Conservation (phyloP, 331 rosid genomes). For the Quercus tomentella region DNA sequence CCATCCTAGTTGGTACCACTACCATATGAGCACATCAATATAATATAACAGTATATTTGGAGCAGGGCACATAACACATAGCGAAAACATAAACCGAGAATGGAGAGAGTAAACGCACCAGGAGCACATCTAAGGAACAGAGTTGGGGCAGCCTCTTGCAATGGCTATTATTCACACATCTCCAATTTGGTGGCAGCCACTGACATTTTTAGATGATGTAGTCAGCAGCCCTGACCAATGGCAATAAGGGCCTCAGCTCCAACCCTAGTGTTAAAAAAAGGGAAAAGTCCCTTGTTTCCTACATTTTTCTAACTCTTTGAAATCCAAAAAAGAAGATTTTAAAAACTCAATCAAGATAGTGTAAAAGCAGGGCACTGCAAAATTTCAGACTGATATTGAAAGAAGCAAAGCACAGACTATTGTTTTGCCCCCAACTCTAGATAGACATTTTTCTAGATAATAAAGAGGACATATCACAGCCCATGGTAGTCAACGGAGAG, state of each 20-base stretch:
- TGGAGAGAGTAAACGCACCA: slow-evolving; percentile 41
- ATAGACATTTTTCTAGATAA: neutral
- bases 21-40: neutral
- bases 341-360: neutral
- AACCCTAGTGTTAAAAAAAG: slow-evolving; percentile 46
- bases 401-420: neutral
- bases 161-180: slow-evolving; percentile 84
- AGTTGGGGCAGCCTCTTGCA: slow-evolving; percentile 88
- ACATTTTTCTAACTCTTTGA: neutral
- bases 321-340: neutral
- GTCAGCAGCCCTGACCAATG: slow-evolving; percentile 71
- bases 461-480: neutral
- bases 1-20: neutral
- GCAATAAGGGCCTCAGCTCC: slow-evolving; percentile 85
- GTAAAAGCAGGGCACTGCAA: neutral
- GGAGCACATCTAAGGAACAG: slow-evolving; percentile 72
- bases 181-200: slow-evolving; percentile 93
- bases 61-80: neutral
- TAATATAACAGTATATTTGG: neutral
- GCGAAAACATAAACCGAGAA: neutral
- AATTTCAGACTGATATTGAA: neutral
- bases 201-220: slow-evolving; percentile 76
- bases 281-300: neutral
- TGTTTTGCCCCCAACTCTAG: neutral
- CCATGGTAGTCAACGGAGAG: no score